Evolutionary conservation across 192 early-diverging fungal genomes (phyloP), one percentile per base, ranked within the genome.

Genomic region (Pilaira anomala): DNA sequence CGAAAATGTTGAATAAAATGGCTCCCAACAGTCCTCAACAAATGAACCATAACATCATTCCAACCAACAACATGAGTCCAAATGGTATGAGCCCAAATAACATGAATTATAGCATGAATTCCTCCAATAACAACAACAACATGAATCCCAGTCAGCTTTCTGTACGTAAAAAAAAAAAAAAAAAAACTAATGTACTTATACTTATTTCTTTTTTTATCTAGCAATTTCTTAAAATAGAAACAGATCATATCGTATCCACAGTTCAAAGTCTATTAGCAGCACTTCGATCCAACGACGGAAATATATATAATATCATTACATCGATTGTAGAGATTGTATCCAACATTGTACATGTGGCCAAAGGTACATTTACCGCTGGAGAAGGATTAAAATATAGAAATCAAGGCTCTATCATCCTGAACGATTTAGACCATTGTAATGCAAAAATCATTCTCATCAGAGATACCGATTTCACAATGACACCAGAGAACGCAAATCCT

Each of bases 241-340:
- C 89, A 0, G 89, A 87, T 60, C 71, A 66, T 29, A 90, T 92
- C 62, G 89, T 92, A 4, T 80, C 85, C 40, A 76, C 87, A 4
- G 91, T 92, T 60, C 91, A 92, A 71, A 77, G 71, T 8, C 75
- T 92, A 4, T 71, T 92, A 30, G 69, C 70, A 21, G 78, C 83
- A 7, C 79, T 92, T 66, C 78, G 88, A 21, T 57, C 66, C 16
- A 52, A 60, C 60, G 63, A 79, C 55, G 36, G 59, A 44, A 59
- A 68, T 8, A 68, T 76, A 12, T 63, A 66, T 1, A 82, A 85
- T 14, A 84, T 39, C 1, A 48, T 65, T 36, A n/a, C 30, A 9
- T 58, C 66, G 1, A 60, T 67, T 40, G 25, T 40, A 40, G 58
- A 49, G 11, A 67, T 67, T 29, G 49, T 92, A 60, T 62, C 49